phyloP scores from a whole-genome alignment of 371 early-diverging fungal species.

The Lichtheimia ramosa region DNA sequence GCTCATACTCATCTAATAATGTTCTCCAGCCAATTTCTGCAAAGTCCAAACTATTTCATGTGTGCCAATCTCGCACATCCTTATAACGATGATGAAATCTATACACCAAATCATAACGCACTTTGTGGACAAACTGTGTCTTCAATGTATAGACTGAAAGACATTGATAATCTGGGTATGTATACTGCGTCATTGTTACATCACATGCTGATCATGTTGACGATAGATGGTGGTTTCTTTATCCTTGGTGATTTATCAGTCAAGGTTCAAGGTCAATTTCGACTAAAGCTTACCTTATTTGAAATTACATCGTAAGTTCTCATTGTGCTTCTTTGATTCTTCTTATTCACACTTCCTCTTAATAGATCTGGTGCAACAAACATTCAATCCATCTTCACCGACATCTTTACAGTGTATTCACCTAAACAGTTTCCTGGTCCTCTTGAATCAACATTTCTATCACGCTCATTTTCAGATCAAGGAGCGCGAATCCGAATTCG shows the following conservation, averaged over 20 bases:
- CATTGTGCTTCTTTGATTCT: neutral
- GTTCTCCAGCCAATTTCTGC: slow-evolving; percentile 44
- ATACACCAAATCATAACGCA: slow-evolving; percentile 39
- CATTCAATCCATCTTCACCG: slow-evolving; percentile 45
- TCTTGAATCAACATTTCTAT: slow-evolving; percentile 60
- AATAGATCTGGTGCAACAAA: slow-evolving; percentile 24
- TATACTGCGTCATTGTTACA: neutral
- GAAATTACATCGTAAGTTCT: slow-evolving; percentile 70
- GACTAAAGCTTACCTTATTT: slow-evolving; percentile 87
- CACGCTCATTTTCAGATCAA: slow-evolving; percentile 52
- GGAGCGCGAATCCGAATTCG: slow-evolving; percentile 52
- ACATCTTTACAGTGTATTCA: slow-evolving; percentile 77
- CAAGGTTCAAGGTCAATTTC: slow-evolving; percentile 84
- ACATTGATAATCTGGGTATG: slow-evolving; percentile 41
- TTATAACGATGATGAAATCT: slow-evolving; percentile 33
- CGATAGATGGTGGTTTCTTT: slow-evolving; percentile 86
- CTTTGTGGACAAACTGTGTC: slow-evolving; percentile 47
- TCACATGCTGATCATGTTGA: neutral
- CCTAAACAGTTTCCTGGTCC: slow-evolving; percentile 92
- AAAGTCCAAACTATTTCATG: slow-evolving; percentile 46
- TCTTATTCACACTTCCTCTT: neutral
- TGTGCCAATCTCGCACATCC: slow-evolving; percentile 46
- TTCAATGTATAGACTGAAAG: slow-evolving; percentile 47
- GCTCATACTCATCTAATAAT: neutral
- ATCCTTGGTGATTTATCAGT: slow-evolving; percentile 94